A percentile compares a stretch with the other conserved stretches of the same genome.
These are phyloP conservation scores for Aspergillus aculeatinus DNA, from an alignment of 2,329 filamentous ascomycete genomes.

Conservation along the genomic window DNA sequence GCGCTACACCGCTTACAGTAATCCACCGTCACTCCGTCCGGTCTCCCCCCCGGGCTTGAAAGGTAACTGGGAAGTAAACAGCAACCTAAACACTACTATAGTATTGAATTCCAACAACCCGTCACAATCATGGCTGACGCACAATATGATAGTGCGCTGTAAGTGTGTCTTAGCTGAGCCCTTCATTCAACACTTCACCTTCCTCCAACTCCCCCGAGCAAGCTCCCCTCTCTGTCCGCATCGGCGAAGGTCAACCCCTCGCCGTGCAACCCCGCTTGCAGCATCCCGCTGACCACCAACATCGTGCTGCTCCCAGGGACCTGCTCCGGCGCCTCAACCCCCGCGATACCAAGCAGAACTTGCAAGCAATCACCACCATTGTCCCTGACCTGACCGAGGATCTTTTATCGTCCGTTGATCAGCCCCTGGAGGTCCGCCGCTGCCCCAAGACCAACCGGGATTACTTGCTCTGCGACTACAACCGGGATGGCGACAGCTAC, in stretches of 20 bases:
- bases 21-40: neutral
- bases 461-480: constrained; percentile 99
- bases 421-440: constrained; percentile 81
- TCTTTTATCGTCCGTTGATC: constrained; percentile 94
- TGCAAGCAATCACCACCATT: constrained; percentile 82
- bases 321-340: constrained; percentile 97
- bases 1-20: neutral
- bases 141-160: constrained; percentile 54
- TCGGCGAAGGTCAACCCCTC: neutral
- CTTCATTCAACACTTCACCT: neutral
- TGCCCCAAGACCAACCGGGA: constrained; percentile 89
- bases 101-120: constrained; percentile 9
- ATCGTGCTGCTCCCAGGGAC: constrained; percentile 61
- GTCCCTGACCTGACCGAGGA: constrained; percentile 94
- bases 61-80: constrained; percentile 17
- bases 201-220: neutral
- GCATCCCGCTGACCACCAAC: constrained; percentile 28
- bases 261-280: constrained; percentile 25
- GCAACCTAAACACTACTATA: constrained; percentile 18
- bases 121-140: constrained; percentile 44
- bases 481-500: constrained; percentile 97
- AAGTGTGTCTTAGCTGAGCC: constrained; percentile 23
- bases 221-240: neutral
- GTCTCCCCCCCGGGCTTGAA: no score
- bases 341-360: constrained; percentile 83